These are phyloP conservation scores for Rosa persica DNA, from an alignment of 306 rosid species.

Conservation along the genomic window DNA sequence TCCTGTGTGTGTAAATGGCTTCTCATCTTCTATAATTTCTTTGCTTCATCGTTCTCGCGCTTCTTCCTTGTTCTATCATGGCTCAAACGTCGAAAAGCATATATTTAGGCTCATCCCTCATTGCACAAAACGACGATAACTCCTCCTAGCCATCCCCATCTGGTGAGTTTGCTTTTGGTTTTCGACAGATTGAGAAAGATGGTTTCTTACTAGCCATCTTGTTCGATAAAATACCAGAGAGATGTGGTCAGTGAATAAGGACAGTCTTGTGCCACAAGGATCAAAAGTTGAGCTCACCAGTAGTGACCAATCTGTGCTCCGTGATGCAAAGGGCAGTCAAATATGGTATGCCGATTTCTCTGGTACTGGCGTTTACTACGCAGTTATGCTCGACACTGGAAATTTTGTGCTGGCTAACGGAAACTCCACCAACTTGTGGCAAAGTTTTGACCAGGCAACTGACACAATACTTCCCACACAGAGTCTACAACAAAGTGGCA, in stretches of 20 bases:
- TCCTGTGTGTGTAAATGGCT: neutral
- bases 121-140: neutral
- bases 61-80: neutral
- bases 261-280: neutral
- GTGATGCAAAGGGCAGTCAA: neutral
- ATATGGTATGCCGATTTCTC: neutral
- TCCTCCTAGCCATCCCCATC: neutral
- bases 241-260: neutral
- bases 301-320: neutral
- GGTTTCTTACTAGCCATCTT: neutral
- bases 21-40: neutral
- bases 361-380: neutral
- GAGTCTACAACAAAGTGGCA: neutral
- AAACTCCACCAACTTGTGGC: neutral
- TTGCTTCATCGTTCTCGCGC: neutral
- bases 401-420: neutral
- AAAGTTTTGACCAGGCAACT: neutral
- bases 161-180: neutral
- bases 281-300: neutral
- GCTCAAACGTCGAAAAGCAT: neutral
- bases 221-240: neutral
- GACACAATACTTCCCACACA: neutral
- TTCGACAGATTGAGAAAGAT: neutral
- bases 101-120: neutral
- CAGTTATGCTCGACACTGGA: neutral